Evolutionary conservation across 257 asterid genomes (phyloP).

Genomic region (Solanum medicagineum): DNA sequence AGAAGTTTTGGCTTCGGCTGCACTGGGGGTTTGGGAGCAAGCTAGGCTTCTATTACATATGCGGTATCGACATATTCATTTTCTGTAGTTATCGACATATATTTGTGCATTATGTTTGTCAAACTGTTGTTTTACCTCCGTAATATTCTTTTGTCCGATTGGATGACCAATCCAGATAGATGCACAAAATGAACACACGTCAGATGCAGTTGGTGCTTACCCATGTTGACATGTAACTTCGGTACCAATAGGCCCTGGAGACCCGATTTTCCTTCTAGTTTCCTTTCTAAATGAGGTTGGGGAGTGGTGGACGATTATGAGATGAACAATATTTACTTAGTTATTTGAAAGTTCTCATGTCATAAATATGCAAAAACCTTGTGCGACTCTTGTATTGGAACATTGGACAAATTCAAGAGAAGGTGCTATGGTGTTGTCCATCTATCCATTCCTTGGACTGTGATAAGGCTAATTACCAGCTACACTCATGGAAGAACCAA

Average conservation of each 20-base stretch:
- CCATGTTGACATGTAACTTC: not conserved
- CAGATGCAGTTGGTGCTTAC: not conserved
- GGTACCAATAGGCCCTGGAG: not conserved
- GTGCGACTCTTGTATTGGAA: not conserved
- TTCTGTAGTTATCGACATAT: not conserved
- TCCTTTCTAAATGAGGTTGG: not conserved
- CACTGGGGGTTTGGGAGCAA: conserved; percentile 69
- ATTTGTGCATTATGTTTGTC: not conserved
- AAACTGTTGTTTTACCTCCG: not conserved
- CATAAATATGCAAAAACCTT: not conserved
- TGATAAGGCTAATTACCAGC: not conserved
- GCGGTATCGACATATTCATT: conserved; percentile 37
- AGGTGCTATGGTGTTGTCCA: not conserved
- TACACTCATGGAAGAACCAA: not conserved
- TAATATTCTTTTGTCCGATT: not conserved
- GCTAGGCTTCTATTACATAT: conserved; percentile 76
- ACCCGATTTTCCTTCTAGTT: not conserved
- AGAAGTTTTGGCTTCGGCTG: conserved; percentile 62
- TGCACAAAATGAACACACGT: not conserved
- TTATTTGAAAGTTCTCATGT: not conserved
- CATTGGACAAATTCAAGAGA: not conserved
- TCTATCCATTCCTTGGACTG: not conserved
- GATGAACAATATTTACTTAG: not conserved
- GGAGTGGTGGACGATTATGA: not conserved
- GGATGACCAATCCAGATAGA: not conserved